A percentile compares a stretch with the other conserved stretches of the same genome.
Conservation (phyloP, 768 basidiomycete species). For the Tulasnella sp. region DNA sequence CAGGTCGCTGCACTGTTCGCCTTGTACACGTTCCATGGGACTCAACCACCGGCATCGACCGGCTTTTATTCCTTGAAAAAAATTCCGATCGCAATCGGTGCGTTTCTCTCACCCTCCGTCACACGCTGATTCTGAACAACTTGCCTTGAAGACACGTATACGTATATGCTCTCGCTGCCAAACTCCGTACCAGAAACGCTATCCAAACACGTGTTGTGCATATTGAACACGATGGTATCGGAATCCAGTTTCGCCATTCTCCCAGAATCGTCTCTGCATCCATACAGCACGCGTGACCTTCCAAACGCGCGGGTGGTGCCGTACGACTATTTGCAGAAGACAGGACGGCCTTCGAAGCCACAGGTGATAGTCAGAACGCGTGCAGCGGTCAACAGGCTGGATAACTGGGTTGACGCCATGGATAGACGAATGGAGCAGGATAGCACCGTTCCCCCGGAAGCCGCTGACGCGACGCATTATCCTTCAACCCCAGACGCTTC, state of each 20-base stretch:
- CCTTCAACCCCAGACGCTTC: neutral
- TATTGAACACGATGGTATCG: constrained; percentile 37
- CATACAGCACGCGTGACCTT: constrained; percentile 3
- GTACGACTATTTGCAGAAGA: constrained; percentile 6
- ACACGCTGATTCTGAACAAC: neutral
- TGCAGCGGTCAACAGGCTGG: constrained; percentile 4
- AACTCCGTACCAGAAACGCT: constrained; percentile 34
- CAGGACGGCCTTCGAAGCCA: neutral
- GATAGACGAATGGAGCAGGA: neutral
- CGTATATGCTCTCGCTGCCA: constrained; percentile 39
- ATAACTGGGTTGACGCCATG: constrained; percentile 2
- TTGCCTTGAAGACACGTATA: constrained; percentile 41
- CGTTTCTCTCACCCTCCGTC: constrained; percentile 19
- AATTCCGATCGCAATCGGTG: constrained; percentile 51
- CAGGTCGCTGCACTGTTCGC: constrained; percentile 10
- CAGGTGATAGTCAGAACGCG: neutral
- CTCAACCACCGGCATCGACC: constrained; percentile 47
- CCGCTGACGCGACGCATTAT: neutral
- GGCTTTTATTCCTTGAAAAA: constrained; percentile 42
- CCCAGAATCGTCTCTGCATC: constrained; percentile 28
- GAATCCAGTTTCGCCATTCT: constrained; percentile 46
- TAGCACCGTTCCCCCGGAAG: neutral
- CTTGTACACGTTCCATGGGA: constrained; percentile 45
- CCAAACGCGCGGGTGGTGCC: neutral
- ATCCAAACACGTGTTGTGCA: constrained; percentile 38